phyloP scores from a whole-genome alignment of 441 rosid genomes.

The Populus hybrid region DNA sequence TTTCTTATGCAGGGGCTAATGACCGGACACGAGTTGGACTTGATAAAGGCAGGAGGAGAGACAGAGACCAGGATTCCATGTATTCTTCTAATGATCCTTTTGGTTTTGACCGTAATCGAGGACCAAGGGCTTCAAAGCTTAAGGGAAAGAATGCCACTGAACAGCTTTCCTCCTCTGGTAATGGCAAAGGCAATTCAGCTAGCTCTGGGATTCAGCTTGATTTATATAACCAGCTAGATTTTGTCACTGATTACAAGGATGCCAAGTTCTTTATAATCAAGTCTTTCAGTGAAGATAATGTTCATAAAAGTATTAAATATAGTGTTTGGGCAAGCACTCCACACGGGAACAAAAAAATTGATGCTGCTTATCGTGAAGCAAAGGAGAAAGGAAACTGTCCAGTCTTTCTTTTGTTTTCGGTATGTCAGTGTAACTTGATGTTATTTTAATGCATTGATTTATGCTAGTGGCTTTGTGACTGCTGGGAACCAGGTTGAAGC shows the following conservation, averaged over 20 bases:
- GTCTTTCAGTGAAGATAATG: conserved; percentile 84
- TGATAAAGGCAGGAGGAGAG: conserved; percentile 64
- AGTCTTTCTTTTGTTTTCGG: conserved; percentile 70
- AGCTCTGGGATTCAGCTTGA: conserved; percentile 33
- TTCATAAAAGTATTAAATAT: conserved; percentile 79
- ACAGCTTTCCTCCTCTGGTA: conserved; percentile 35
- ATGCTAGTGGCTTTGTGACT: background rate
- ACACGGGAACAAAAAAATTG: conserved; percentile 72
- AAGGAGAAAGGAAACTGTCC: conserved; percentile 57
- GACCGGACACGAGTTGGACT: conserved; percentile 33
- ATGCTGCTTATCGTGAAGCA: conserved; percentile 62
- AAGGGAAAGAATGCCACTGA: conserved; percentile 47
- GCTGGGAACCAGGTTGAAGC: background rate
- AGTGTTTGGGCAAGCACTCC: conserved; percentile 83
- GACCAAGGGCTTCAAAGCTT: conserved; percentile 69
- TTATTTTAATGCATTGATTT: background rate
- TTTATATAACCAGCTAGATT: conserved; percentile 47
- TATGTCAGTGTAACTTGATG: conserved; percentile 26
- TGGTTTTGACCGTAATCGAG: conserved; percentile 61
- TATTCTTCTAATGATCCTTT: conserved; percentile 42
- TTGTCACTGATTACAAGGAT: conserved; percentile 49
- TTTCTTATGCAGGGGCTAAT: conserved; percentile 47
- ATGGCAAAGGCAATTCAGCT: conserved; percentile 35
- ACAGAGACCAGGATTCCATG: conserved; percentile 48
- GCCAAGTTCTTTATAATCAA: conserved; percentile 73